These are phyloP conservation scores for Handroanthus guayacan DNA, from an alignment of 257 asterid species.

Conservation along the genomic window DNA sequence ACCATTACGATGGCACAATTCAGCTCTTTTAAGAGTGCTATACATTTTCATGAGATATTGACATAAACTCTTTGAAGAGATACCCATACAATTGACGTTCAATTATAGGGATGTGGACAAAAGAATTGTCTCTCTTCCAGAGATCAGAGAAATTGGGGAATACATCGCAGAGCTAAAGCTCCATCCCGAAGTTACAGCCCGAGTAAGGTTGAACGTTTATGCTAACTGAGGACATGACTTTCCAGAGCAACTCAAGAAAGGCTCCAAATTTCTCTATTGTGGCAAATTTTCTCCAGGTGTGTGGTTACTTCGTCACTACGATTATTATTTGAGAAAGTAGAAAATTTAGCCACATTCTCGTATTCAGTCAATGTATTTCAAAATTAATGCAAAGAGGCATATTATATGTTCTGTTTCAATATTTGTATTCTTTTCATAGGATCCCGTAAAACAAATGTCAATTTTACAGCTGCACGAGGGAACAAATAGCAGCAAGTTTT, in stretches of 20 bases:
- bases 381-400: background rate
- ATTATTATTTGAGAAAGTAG: background rate
- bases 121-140: conserved; percentile 85
- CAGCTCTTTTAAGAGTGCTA: background rate
- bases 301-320: background rate
- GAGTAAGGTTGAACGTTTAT: conserved; percentile 69
- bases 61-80: conserved; percentile 4
- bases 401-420: background rate
- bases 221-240: conserved; percentile 55
- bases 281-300: background rate
- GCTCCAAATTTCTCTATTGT: conserved; percentile 8
- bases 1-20: background rate
- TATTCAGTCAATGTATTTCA: background rate
- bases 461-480: background rate
- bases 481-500: conserved; percentile 32
- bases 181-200: conserved; percentile 92
- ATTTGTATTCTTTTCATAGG: conserved; percentile 3
- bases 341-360: background rate
- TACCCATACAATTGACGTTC: conserved; percentile 38
- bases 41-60: conserved; percentile 6
- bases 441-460: conserved; percentile 19
- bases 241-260: background rate
- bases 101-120: conserved; percentile 86
- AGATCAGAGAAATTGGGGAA: conserved; percentile 97
- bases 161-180: conserved; percentile 87